These are phyloP conservation scores for Neocucurbitaria cava DNA, from an alignment of 2,329 filamentous ascomycete genomes.

Conservation along the genomic window DNA sequence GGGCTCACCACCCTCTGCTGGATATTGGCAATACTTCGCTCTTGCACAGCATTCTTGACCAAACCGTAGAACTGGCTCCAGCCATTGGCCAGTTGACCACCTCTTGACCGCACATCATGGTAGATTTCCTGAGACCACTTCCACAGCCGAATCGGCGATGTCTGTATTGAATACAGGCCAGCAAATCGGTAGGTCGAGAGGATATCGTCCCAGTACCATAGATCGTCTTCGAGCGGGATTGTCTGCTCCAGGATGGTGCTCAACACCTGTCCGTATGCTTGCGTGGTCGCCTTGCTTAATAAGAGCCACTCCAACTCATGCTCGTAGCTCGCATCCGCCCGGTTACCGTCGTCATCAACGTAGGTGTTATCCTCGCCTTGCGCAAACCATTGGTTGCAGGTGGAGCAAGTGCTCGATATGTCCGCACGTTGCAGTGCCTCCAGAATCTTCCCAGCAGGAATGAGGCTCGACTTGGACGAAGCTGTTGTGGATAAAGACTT, in stretches of 20 bases:
- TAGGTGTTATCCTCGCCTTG: constrained; percentile 33
- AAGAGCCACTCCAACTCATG: constrained; percentile 89
- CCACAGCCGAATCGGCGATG: constrained; percentile 78
- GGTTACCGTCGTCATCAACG: constrained; percentile 29
- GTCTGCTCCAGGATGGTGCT: constrained; percentile 82
- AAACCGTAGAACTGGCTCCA: constrained; percentile 78
- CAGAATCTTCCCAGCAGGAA: constrained; percentile 63
- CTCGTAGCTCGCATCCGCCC: constrained; percentile 60
- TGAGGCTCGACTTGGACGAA: constrained; percentile 68
- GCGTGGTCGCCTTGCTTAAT: constrained; percentile 89
- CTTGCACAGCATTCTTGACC: constrained; percentile 75
- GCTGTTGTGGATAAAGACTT: constrained; percentile 74
- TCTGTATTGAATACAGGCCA: constrained; percentile 85
- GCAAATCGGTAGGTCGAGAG: constrained; percentile 79
- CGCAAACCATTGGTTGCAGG: constrained; percentile 50
- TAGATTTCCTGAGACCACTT: constrained; percentile 75
- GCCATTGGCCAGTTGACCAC: constrained; percentile 48
- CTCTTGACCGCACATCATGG: constrained; percentile 60
- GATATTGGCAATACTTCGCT: constrained; percentile 74
- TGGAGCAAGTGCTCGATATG: constrained; percentile 52
- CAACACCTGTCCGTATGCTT: constrained; percentile 83
- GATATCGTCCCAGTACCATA: constrained; percentile 96
- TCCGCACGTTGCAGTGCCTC: constrained; percentile 69
- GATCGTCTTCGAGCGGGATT: constrained; percentile 81
- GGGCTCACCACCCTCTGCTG: constrained; percentile 78